Conservation (phyloP, 1,284 basidiomycete genomes). For the Inonotus hispidus region DNA sequence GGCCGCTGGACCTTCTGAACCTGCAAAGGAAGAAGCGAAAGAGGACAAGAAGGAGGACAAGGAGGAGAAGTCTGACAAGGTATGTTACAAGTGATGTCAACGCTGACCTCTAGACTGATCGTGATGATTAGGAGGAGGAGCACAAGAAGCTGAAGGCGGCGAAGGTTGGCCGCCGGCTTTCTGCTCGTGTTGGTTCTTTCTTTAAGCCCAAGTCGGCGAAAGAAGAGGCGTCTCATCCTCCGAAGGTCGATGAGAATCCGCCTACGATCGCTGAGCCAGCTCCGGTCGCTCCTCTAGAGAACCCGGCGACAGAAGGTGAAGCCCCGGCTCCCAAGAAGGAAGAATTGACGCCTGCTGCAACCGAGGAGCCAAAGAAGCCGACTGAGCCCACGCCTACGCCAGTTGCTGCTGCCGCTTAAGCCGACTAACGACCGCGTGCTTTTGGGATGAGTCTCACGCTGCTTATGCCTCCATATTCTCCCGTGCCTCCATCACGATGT, state of each 20-base stretch:
- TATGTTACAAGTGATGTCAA: not conserved
- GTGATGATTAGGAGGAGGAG: conserved; percentile 38
- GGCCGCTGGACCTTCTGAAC: conserved; percentile 28
- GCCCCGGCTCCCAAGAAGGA: conserved; percentile 32
- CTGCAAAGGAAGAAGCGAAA: conserved; percentile 28
- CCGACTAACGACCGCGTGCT: conserved; percentile 1
- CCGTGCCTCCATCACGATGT: conserved; percentile 40
- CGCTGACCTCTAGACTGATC: not conserved
- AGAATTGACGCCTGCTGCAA: conserved; percentile 30
- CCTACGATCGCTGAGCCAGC: conserved; percentile 72
- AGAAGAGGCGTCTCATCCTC: conserved; percentile 58
- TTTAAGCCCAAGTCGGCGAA: conserved; percentile 73
- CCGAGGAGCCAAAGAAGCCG: conserved; percentile 27
- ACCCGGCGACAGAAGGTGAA: conserved; percentile 52
- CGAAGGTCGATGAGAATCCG: conserved; percentile 81
- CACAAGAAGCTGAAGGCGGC: conserved; percentile 37
- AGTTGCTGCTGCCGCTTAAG: conserved; percentile 28
- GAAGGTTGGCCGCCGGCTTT: conserved; percentile 73
- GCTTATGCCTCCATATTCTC: conserved; percentile 23
- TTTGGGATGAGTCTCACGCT: conserved; percentile 12
- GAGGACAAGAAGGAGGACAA: conserved; percentile 59
- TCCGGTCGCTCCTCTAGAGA: conserved; percentile 71
- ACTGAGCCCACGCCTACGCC: conserved; percentile 32
- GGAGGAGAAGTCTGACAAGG: conserved; percentile 25
- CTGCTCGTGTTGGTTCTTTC: conserved; percentile 68